Base-by-base conservation (phyloP, 2,329 filamentous ascomycete species). In the Pseudocercospora pini-densiflorae region DNA sequence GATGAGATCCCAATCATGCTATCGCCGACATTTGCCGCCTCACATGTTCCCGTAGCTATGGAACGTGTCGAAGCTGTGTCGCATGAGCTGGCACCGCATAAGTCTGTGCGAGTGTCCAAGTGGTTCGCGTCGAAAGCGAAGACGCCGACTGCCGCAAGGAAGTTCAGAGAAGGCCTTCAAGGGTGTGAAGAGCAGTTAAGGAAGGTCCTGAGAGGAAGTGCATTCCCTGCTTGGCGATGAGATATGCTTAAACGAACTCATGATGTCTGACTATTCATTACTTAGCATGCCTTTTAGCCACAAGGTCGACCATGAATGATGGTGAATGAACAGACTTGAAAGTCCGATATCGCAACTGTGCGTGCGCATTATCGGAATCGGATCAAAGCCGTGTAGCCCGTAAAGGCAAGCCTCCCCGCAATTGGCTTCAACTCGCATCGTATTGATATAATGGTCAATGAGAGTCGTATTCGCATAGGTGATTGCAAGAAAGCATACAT, bases 1-100 rank as follows among this genome's bases (percentile, higher is more conserved):
- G 74, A 71, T 5, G 72, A 75, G 2, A 75, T 77, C 21, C 75
- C 75, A 1, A 77, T 77, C 69, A 77, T 77, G 74, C 72, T 77
- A n/a, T 70, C 73, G 7, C 75, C 74, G 3, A 69, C 69, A 27
- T 60, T 68, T 16, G 65, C 61, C 45, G 21, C 62, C 53, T 14
- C 40, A 31, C 19, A 61, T 62, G 65, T 67, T 19, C 70, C 71
- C 7, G 45, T 64, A 9, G 59, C 69, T 21, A 70, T 72, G 68
- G 61, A 72, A 45, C 64, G 70, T 10, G 47, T 71, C 16, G 69
- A 71, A 36, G 63, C 66, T 45, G 47, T 36, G 54, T 33, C 31
- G 8, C n/a, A 65, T 21, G 61, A 62, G 9, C 54, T 55, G 14
- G 68, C 67, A 1, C 54, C 27, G 27, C 55, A 21, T 8, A 69